phyloP scores from a whole-genome alignment of 2,329 filamentous ascomycete genomes.

The Fonsecaea nubica region DNA sequence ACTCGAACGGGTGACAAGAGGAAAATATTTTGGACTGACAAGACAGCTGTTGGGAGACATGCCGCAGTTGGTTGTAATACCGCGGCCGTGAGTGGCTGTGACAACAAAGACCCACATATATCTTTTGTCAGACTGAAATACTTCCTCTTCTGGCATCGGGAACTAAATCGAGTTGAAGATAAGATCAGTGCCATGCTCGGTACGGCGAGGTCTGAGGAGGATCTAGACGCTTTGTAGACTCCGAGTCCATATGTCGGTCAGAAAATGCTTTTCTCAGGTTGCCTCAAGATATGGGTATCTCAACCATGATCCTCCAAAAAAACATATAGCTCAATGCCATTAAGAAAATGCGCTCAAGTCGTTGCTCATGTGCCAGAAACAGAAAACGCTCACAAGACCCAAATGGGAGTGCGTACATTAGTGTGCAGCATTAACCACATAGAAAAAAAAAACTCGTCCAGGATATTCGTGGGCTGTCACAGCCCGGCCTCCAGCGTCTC shows the following conservation, averaged over 20 bases:
- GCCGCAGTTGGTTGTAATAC: too few relatives aligned
- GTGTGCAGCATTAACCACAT: neutral
- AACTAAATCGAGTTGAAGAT: neutral
- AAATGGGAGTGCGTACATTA: neutral
- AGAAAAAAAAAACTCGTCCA: neutral
- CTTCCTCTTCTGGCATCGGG: neutral
- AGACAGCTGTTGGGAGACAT: too few relatives aligned
- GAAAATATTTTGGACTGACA: neutral
- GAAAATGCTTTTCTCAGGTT: too few relatives aligned
- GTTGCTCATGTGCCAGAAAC: neutral
- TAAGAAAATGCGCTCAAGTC: neutral
- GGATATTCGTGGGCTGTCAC: neutral
- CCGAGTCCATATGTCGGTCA: too few relatives aligned
- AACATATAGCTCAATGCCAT: neutral
- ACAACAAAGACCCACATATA: too few relatives aligned
- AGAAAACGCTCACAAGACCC: constrained; percentile 7
- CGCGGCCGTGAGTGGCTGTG: neutral
- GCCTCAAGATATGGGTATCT: too few relatives aligned
- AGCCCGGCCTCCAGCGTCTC: constrained; percentile 21
- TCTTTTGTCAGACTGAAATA: neutral
- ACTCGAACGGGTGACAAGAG: neutral
- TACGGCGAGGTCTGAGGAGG: neutral
- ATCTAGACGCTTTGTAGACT: neutral
- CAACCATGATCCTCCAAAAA: too few relatives aligned
- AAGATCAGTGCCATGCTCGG: neutral